phyloP scores from a whole-genome alignment of 352 stramenopile genomes.

The Phytopythium sindhum region DNA sequence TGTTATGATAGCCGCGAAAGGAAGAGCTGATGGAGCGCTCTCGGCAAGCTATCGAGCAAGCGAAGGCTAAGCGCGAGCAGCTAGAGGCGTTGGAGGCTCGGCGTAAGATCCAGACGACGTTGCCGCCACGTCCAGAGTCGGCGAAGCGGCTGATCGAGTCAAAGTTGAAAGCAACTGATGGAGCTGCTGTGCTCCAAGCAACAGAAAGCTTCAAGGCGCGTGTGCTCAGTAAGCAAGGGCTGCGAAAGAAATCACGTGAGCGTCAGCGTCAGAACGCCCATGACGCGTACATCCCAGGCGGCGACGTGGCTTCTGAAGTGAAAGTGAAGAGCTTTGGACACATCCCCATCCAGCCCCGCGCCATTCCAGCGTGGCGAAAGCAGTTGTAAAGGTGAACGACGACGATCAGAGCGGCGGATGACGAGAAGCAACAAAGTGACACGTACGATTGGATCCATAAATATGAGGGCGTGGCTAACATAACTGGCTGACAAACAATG shows the following conservation, averaged over 20 bases:
- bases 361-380: slow-evolving; percentile 52
- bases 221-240: slow-evolving; percentile 39
- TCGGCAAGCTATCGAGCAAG: slow-evolving; percentile 46
- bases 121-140: slow-evolving; percentile 43
- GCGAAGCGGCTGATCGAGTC: slow-evolving; percentile 10
- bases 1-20: slow-evolving; percentile 26
- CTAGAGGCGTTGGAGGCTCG: slow-evolving; percentile 40
- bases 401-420: slow-evolving; percentile 1
- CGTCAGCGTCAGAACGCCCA: slow-evolving; percentile 46
- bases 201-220: slow-evolving; percentile 56
- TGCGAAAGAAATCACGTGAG: slow-evolving; percentile 31
- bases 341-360: slow-evolving; percentile 55
- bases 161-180: slow-evolving; percentile 6
- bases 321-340: slow-evolving; percentile 74
- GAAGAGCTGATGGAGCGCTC: slow-evolving; percentile 51
- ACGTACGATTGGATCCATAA: slow-evolving; percentile 3
- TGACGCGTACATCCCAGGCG: slow-evolving; percentile 48
- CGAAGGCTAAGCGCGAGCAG: slow-evolving; percentile 46
- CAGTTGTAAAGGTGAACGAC: slow-evolving; percentile 15
- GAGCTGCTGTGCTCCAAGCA: slow-evolving; percentile 27
- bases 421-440: background rate
- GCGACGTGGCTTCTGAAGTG: slow-evolving; percentile 40
- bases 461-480: background rate
- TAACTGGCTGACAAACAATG: background rate
- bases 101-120: slow-evolving; percentile 25